Evolutionary conservation across 2,329 filamentous ascomycete genomes (phyloP).

Genomic region (Diplodia corticola): DNA sequence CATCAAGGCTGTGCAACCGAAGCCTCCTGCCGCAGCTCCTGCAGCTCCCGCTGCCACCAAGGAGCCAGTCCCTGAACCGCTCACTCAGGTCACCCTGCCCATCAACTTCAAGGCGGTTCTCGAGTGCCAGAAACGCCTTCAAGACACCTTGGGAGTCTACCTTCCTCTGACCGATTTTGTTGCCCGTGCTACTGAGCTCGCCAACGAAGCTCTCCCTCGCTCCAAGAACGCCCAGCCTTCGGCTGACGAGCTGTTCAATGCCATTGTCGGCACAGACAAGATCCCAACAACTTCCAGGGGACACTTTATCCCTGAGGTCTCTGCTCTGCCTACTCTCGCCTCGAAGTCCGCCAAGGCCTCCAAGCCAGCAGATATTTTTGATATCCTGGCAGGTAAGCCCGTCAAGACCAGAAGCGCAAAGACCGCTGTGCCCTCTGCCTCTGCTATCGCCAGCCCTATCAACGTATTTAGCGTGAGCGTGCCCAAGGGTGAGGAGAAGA

Average conservation of each 20-base stretch:
- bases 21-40: slow-evolving; percentile 43
- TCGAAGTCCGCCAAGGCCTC: slow-evolving; percentile 38
- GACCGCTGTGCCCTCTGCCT: slow-evolving; percentile 30
- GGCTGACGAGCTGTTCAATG: slow-evolving; percentile 82
- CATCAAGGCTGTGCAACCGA: slow-evolving; percentile 65
- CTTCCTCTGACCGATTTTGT: slow-evolving; percentile 87
- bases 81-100: slow-evolving; percentile 66
- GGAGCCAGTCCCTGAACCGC: slow-evolving; percentile 48
- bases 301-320: slow-evolving; percentile 72
- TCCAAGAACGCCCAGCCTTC: slow-evolving; percentile 65
- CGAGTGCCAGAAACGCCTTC: slow-evolving; percentile 77
- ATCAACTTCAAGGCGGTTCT: slow-evolving; percentile 78
- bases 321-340: slow-evolving; percentile 33
- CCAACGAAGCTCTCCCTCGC: slow-evolving; percentile 81
- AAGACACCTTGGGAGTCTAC: slow-evolving; percentile 73
- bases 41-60: slow-evolving; percentile 40
- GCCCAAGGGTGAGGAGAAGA: slow-evolving; percentile 74
- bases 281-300: slow-evolving; percentile 58
- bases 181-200: slow-evolving; percentile 77
- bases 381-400: slow-evolving; percentile 60
- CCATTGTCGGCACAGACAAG: slow-evolving; percentile 71
- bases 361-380: slow-evolving; percentile 75
- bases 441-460: slow-evolving; percentile 49
- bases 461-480: slow-evolving; percentile 85
- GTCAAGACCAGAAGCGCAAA: slow-evolving; percentile 44